Evolutionary conservation across 2,329 filamentous ascomycete genomes (phyloP), one percentile per base, ranked within the genome.

Genomic region (Colletotrichum agaves): DNA sequence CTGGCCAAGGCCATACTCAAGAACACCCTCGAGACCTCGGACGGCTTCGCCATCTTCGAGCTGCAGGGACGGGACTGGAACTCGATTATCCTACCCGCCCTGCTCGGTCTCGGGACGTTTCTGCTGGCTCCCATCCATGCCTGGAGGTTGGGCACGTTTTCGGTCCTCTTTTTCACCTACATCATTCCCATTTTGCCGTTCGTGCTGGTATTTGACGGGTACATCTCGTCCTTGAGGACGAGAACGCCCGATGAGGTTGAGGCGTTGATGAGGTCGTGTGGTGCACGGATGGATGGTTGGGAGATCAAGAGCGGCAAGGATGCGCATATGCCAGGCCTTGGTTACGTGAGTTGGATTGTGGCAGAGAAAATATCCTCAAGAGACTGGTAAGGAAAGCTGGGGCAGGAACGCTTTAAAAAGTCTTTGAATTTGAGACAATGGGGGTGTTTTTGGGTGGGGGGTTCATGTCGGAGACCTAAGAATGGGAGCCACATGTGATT

Each of bases 11-110:
- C 83, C 8, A 90, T 93, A 33, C 75, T 94, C 35, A 82, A 81
- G 59, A 88, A 91, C 74, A 90, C 90, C 0, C 77, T 93, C 41
- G 82, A 87, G 72, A 91, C 87, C 0, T 85, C 87, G 59, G 85
- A 91, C 69, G 91, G 87, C 0, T 90, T 93, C 72, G 90, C 85
- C 8, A 91, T 94, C 67, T 89, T 93, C 69, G 91, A 93, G 78
- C 83, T 93, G n/a, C 91, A 93, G 76, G 88, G 90, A 71, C 87
- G 91, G 35, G 83, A 82, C 15, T 70, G 89, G 1, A 76, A 82
- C 2, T 85, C 87, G 37, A 76, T 90, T 44, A 68, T 90, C 21
- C 83, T 85, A 3, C 81, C 86, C 47, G 78, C 85, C 39, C 72
- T 85, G 11, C 81, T 90, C 64, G 85, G 86, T 6, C 70, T 87